Conservation (phyloP, 805 yeast species). For the Pichia nanzhaoensis region DNA sequence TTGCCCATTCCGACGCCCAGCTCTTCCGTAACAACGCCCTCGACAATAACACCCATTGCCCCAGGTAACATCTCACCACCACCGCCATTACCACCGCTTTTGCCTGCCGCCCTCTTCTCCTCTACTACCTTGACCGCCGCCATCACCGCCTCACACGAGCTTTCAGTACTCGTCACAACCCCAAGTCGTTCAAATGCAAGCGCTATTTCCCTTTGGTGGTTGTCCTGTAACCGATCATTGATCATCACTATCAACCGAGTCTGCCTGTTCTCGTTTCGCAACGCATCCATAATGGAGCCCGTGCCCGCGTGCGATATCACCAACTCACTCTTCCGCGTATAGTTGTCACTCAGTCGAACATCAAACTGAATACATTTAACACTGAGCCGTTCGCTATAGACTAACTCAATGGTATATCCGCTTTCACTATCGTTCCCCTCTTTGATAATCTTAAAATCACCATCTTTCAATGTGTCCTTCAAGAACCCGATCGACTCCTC, state of each 20-base stretch:
- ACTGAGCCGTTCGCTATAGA: not conserved
- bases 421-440: not conserved
- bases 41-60: not conserved
- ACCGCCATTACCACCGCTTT: no score
- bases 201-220: slow-evolving; percentile 80
- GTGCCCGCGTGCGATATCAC: slow-evolving; percentile 89
- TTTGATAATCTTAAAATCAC: not conserved
- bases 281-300: slow-evolving; percentile 80
- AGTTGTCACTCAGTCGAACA: slow-evolving; percentile 31
- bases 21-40: not conserved
- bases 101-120: not conserved
- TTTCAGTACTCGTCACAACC: slow-evolving; percentile 18
- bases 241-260: slow-evolving; percentile 64
- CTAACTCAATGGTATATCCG: not conserved
- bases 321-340: slow-evolving; percentile 43
- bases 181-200: slow-evolving; percentile 37
- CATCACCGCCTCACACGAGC: not conserved
- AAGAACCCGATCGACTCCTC: slow-evolving; percentile 14
- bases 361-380: slow-evolving; percentile 46
- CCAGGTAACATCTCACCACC: not conserved
- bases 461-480: not conserved
- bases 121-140: not conserved
- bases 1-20: not conserved
- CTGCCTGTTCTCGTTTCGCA: slow-evolving; percentile 32
- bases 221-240: slow-evolving; percentile 71